phyloP scores from a whole-genome alignment of 208 protist genomes.

The Zelonia costaricensis region DNA sequence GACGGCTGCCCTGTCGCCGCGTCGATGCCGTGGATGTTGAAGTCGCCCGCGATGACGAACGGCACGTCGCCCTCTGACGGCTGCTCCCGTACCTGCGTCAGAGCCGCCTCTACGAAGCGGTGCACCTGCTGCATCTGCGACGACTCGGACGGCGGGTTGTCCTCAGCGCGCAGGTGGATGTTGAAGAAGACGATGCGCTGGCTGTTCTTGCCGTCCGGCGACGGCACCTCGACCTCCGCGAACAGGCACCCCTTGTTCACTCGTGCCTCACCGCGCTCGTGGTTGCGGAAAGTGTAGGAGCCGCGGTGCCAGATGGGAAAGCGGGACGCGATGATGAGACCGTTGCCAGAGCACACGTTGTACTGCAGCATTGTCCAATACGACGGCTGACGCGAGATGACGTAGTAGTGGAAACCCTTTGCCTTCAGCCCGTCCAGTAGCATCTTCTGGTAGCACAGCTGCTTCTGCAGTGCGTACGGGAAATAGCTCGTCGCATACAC shows the following conservation, averaged over 20 bases:
- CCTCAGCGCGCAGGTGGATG: constrained; percentile 79
- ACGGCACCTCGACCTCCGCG: constrained; percentile 77
- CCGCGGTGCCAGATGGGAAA: constrained; percentile 82
- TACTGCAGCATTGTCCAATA: constrained; percentile 82
- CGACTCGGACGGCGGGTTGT: constrained; percentile 47
- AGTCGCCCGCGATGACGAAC: constrained; percentile 83
- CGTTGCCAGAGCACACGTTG: constrained; percentile 81
- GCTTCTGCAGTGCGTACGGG: constrained; percentile 75
- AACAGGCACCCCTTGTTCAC: constrained; percentile 82
- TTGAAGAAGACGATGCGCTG: constrained; percentile 81
- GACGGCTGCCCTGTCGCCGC: constrained; percentile 39
- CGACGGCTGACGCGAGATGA: constrained; percentile 82
- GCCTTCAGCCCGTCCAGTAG: constrained; percentile 73
- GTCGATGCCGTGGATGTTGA: constrained; percentile 85
- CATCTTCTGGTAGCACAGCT: constrained; percentile 72
- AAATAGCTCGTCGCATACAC: constrained; percentile 82
- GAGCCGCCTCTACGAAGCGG: constrained; percentile 63
- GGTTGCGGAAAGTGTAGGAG: constrained; percentile 81
- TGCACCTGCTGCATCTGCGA: constrained; percentile 78
- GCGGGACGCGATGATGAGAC: constrained; percentile 85
- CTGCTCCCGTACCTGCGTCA: constrained; percentile 54
- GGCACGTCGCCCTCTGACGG: constrained; percentile 25
- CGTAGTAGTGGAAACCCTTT: constrained; percentile 83
- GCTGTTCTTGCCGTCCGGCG: constrained; percentile 11
- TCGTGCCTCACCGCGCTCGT: constrained; percentile 36